Conservation (phyloP, 2,329 filamentous ascomycete genomes). For the Neonectria ditissima region DNA sequence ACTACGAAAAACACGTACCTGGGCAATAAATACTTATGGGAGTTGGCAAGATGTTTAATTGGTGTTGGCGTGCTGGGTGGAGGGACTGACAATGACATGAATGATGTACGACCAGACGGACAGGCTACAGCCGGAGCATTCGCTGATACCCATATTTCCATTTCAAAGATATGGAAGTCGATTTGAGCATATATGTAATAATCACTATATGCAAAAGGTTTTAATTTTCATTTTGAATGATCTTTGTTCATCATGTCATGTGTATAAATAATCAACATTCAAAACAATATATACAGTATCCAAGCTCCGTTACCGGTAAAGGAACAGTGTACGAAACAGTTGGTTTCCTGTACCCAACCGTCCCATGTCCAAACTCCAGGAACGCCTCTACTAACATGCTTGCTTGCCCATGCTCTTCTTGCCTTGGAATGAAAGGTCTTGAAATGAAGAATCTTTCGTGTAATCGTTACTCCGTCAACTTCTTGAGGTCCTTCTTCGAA, state of each 20-base stretch:
- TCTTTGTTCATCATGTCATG: constrained; percentile 29
- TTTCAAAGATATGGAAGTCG: background rate
- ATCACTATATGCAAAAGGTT: background rate
- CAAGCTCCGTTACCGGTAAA: background rate
- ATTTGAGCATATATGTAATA: constrained; percentile 11
- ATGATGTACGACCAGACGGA: constrained; percentile 29
- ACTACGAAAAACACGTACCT: background rate
- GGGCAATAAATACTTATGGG: background rate
- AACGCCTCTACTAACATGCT: constrained; percentile 19
- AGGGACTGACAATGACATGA: constrained; percentile 28
- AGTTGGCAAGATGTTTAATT: constrained; percentile 7
- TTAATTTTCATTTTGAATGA: constrained; percentile 1
- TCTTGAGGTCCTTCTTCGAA: constrained; percentile 72
- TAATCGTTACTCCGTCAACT: constrained; percentile 48
- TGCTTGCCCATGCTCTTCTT: constrained; percentile 7
- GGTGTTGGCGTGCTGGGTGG: constrained; percentile 5
- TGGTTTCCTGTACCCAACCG: constrained; percentile 1
- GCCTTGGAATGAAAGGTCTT: background rate
- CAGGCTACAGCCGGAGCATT: constrained; percentile 31
- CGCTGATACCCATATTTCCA: constrained; percentile 40
- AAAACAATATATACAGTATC: constrained; percentile 14
- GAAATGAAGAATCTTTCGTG: background rate
- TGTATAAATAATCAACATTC: constrained; percentile 18
- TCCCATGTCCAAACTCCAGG: constrained; percentile 15
- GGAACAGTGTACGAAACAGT: background rate